Conservation (phyloP, 75 land plant genomes). For the Pinus albicaulis region DNA sequence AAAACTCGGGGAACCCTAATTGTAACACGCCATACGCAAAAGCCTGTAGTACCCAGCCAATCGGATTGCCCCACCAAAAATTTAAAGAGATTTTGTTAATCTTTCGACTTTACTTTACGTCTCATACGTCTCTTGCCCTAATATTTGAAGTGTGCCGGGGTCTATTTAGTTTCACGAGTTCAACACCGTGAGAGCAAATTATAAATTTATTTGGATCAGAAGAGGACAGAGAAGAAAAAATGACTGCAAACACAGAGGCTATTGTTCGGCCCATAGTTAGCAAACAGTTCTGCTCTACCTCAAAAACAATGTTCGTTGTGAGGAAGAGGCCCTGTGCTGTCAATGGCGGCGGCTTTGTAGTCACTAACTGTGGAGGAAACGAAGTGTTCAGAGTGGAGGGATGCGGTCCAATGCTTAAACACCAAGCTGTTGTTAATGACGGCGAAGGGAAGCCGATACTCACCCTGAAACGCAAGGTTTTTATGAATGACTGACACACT, state of each 20-base stretch:
- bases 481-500: not conserved
- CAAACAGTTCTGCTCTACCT: conserved; percentile 45
- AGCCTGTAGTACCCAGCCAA: too few species aligned
- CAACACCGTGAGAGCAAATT: too few species aligned
- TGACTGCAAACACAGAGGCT: not conserved
- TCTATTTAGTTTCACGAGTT: too few species aligned
- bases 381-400: conserved; percentile 48
- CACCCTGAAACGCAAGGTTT: conserved; percentile 41
- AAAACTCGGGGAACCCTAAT: too few species aligned
- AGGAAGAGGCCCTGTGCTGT: conserved; percentile 49
- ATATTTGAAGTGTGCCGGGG: too few species aligned
- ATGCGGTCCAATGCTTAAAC: conserved; percentile 29
- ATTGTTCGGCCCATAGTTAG: conserved; percentile 27
- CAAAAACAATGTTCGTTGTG: conserved; percentile 26
- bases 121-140: too few species aligned
- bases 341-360: conserved; percentile 65
- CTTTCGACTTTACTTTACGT: too few species aligned
- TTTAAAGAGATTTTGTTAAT: too few species aligned
- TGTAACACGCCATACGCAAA: too few species aligned
- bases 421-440: conserved; percentile 37
- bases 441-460: conserved; percentile 24
- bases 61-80: too few species aligned
- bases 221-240: not conserved
- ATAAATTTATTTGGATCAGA: too few species aligned
- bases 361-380: conserved; percentile 24